Conservation (phyloP, 2,329 filamentous ascomycete genomes). For the Penicillium rolfsii region DNA sequence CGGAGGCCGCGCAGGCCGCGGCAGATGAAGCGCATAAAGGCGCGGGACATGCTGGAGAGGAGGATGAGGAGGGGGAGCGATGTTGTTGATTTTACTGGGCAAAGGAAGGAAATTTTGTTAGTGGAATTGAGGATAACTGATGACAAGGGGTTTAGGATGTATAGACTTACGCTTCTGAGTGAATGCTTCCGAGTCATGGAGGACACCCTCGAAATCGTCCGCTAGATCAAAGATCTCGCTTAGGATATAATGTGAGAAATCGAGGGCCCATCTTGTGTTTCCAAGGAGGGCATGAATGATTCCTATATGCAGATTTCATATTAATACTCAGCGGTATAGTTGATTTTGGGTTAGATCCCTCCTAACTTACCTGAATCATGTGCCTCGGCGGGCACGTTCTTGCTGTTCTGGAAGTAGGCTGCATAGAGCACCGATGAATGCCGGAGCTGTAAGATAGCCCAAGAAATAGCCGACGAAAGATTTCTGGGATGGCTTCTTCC, state of each 20-base stretch:
- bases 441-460: conserved; percentile 73
- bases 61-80: conserved; percentile 59
- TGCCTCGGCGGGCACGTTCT: conserved; percentile 50
- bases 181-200: conserved; percentile 41
- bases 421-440: conserved; percentile 67
- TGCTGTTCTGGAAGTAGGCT: conserved; percentile 67
- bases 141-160: background rate
- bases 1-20: conserved; percentile 64
- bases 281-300: conserved; percentile 73
- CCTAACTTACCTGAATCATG: conserved; percentile 61
- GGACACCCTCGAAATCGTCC: conserved; percentile 42
- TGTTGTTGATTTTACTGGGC: conserved; percentile 39
- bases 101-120: conserved; percentile 4
- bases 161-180: conserved; percentile 38
- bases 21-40: conserved; percentile 70
- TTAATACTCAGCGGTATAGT: conserved; percentile 11
- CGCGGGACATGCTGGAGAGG: conserved; percentile 73
- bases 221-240: conserved; percentile 56
- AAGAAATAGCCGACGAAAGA: conserved; percentile 73
- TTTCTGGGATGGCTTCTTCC: conserved; percentile 64
- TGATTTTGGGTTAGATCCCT: background rate
- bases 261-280: conserved; percentile 76
- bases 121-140: background rate
- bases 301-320: conserved; percentile 51
- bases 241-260: conserved; percentile 62